Evolutionary conservation across 148 eudicot genomes (phyloP).

Genomic region (Silene conica): DNA sequence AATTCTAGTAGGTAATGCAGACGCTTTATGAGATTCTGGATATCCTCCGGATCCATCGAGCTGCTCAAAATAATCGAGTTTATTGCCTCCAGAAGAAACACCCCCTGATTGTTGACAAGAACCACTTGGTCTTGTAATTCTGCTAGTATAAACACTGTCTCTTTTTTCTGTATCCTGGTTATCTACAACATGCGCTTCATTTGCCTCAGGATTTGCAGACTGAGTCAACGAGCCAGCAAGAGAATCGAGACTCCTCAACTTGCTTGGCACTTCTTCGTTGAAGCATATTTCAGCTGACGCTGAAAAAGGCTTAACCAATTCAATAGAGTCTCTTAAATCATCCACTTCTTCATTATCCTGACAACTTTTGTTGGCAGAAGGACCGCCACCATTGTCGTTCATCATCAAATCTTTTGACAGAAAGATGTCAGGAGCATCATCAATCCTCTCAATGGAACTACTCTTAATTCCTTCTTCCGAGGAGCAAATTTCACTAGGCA

Average conservation of each 20-base stretch:
- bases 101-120: background rate
- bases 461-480: background rate
- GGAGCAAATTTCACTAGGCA: background rate
- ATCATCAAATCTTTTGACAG: background rate
- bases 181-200: background rate
- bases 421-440: background rate
- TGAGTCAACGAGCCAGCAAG: background rate
- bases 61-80: background rate
- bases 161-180: background rate
- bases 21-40: conserved; percentile 3
- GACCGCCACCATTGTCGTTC: background rate
- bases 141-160: background rate
- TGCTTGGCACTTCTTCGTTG: background rate
- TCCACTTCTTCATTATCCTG: background rate
- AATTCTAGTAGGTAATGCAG: conserved; percentile 4
- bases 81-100: conserved; percentile 8
- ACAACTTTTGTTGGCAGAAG: conserved; percentile 4
- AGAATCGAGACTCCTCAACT: background rate
- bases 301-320: conserved; percentile 1
- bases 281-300: background rate
- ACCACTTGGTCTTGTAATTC: conserved; percentile 3
- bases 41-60: conserved; percentile 6
- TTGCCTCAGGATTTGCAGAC: background rate
- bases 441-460: background rate
- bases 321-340: conserved; percentile 4